phyloP scores from a whole-genome alignment of 768 basidiomycete species.

The Pisolithus marmoratus region DNA sequence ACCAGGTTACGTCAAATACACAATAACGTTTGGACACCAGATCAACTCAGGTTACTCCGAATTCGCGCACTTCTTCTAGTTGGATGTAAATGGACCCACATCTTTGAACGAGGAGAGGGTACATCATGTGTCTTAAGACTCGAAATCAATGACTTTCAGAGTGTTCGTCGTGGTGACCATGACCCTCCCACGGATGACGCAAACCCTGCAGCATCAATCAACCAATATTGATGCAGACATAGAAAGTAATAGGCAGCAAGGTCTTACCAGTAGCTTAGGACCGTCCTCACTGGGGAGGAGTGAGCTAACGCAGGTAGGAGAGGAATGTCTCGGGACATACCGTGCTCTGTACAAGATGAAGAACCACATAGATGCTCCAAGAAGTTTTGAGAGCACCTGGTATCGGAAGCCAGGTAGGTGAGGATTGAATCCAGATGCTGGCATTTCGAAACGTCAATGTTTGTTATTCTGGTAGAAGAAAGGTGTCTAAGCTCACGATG shows the following conservation, averaged over 20 bases:
- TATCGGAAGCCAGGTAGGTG: constrained; percentile 77
- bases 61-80: no score
- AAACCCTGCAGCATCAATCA: constrained; percentile 36
- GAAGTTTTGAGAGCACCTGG: constrained; percentile 72
- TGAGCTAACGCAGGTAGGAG: neutral
- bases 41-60: no score
- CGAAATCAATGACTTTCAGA: constrained; percentile 34
- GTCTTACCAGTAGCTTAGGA: constrained; percentile 58
- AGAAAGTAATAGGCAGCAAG: neutral
- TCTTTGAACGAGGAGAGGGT: no score
- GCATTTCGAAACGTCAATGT: constrained; percentile 2
- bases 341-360: constrained; percentile 95
- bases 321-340: constrained; percentile 42
- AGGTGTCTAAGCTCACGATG: constrained; percentile 19
- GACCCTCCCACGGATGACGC: constrained; percentile 63
- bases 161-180: constrained; percentile 39
- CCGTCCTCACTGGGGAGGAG: constrained; percentile 59
- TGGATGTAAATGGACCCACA: no score
- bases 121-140: neutral
- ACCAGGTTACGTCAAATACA: no score
- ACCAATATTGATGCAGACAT: neutral
- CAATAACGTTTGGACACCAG: no score
- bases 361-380: constrained; percentile 97
- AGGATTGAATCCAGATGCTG: constrained; percentile 80
- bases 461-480: neutral